Evolutionary conservation across 2,329 filamentous ascomycete species (phyloP).

Genomic region (Alternaria sp.): DNA sequence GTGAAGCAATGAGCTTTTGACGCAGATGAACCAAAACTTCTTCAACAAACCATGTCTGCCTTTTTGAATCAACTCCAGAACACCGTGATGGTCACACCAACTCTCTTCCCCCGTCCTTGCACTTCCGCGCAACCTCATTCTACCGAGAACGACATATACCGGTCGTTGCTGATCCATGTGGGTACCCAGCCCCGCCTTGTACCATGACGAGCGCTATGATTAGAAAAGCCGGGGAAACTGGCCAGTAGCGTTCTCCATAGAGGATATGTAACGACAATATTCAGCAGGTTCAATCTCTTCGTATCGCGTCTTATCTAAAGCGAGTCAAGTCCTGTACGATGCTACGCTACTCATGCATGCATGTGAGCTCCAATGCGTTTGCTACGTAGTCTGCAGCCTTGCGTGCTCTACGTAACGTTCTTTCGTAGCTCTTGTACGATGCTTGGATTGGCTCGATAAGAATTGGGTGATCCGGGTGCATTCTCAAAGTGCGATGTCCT

Average conservation of each 20-base stretch:
- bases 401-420: constrained; percentile 22
- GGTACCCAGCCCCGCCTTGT: constrained; percentile 38
- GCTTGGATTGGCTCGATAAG: constrained; percentile 24
- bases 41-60: background rate
- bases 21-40: background rate
- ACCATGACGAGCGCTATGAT: constrained; percentile 32
- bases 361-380: constrained; percentile 29
- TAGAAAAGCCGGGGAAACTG: constrained; percentile 11
- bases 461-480: background rate
- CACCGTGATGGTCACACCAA: constrained; percentile 27
- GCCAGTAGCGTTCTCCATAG: constrained; percentile 33
- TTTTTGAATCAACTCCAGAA: constrained; percentile 8
- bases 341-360: constrained; percentile 31
- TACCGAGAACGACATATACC: constrained; percentile 10
- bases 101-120: background rate
- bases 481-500: constrained; percentile 2
- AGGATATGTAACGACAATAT: constrained; percentile 35
- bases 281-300: constrained; percentile 25
- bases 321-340: constrained; percentile 19
- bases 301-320: constrained; percentile 41
- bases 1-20: background rate
- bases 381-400: constrained; percentile 35
- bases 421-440: constrained; percentile 18
- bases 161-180: constrained; percentile 22
- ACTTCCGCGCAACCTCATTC: background rate